Conservation (phyloP, 768 basidiomycete species). For the Hirschioporus abietinus region DNA sequence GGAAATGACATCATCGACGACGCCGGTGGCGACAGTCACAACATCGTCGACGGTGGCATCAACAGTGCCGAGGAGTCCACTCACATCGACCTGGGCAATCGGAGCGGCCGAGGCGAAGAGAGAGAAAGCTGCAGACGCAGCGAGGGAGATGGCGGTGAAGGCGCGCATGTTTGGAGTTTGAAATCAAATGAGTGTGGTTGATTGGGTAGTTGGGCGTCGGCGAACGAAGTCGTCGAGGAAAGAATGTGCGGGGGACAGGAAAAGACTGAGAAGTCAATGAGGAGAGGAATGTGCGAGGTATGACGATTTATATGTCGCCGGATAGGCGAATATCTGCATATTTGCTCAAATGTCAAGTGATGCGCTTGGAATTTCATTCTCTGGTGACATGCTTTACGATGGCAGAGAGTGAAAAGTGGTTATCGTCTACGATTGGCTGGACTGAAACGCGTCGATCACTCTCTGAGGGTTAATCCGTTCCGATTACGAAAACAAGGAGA, state of each 20-base stretch:
- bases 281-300: neutral
- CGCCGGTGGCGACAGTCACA: neutral
- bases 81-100: constrained; percentile 12
- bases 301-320: neutral
- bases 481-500: no score
- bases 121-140: constrained; percentile 26
- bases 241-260: neutral
- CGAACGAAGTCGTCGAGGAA: neutral
- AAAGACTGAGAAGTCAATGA: neutral
- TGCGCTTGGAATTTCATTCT: neutral
- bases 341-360: neutral
- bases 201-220: neutral
- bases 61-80: constrained; percentile 3
- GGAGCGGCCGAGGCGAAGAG: constrained; percentile 23
- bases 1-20: neutral
- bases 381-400: neutral
- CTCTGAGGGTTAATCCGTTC: no score
- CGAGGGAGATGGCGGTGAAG: constrained; percentile 21
- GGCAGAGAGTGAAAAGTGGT: neutral
- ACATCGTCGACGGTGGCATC: neutral
- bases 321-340: neutral
- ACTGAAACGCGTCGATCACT: no score
- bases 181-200: neutral
- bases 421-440: neutral
- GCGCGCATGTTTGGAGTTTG: constrained; percentile 27